phyloP scores from a whole-genome alignment of 2,329 filamentous ascomycete genomes.

The Exserohilum rostratum region DNA sequence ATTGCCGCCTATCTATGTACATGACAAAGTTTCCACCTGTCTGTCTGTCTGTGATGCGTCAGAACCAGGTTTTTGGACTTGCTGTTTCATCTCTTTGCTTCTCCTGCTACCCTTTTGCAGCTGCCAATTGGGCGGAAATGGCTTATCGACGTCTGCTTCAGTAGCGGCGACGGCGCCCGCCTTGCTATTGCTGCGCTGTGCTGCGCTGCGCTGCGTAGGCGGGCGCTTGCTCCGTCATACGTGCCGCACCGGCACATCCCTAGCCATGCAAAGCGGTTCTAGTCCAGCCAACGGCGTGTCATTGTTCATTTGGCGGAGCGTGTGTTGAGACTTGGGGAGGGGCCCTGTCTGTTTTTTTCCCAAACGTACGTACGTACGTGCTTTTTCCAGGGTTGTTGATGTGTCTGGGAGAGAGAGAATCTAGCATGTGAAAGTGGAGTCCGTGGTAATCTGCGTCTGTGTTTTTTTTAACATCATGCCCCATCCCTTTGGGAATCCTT shows the following conservation, averaged over 20 bases:
- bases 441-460: background rate
- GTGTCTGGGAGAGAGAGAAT: too few species aligned
- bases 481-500: too few species aligned
- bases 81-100: too few species aligned
- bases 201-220: too few species aligned
- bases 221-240: constrained; percentile 14
- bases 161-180: too few species aligned
- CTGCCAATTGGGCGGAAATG: too few species aligned
- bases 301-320: constrained; percentile 9
- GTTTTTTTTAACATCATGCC: background rate
- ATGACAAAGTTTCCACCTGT: too few species aligned
- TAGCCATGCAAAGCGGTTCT: constrained; percentile 5
- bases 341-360: background rate
- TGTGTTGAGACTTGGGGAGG: constrained; percentile 8
- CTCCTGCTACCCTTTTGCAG: background rate
- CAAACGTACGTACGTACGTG: too few species aligned
- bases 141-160: too few species aligned
- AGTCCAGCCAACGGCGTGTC: constrained; percentile 10
- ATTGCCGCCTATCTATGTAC: too few species aligned
- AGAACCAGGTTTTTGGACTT: background rate
- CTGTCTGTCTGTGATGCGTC: too few species aligned
- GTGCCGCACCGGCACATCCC: constrained; percentile 12
- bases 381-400: too few species aligned
- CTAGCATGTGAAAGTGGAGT: constrained; percentile 28
- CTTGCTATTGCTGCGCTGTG: constrained; percentile 13